Evolutionary conservation across 1,139 yeast genomes (phyloP).

Genomic region (Scheffersomyces quercinus): DNA sequence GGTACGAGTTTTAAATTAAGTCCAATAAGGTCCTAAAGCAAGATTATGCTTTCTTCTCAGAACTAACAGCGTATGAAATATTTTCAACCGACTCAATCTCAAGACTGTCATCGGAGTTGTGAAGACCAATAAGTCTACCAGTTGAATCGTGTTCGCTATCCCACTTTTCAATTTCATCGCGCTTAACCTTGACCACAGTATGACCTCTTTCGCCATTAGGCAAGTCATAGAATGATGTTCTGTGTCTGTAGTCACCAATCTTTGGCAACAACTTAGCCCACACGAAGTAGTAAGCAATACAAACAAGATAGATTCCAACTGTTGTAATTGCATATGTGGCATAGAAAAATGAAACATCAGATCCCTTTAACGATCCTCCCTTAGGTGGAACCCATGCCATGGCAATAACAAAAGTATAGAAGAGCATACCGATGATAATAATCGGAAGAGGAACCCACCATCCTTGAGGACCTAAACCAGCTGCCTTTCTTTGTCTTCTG

Average conservation of each 20-base stretch:
- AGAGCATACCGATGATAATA: conserved; percentile 28
- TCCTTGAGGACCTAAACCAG: conserved; percentile 34
- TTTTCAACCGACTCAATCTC: neutral
- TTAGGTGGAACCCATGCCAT: conserved; percentile 44
- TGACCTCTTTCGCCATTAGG: conserved; percentile 43
- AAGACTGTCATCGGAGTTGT: neutral
- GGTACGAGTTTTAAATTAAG: too few relatives aligned
- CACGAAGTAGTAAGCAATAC: conserved; percentile 31
- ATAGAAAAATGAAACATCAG: conserved; percentile 36
- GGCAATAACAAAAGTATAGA: conserved; percentile 35
- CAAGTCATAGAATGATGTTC: conserved; percentile 28
- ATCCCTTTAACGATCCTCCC: conserved; percentile 30
- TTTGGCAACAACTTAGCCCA: conserved; percentile 40
- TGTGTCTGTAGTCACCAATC: conserved; percentile 32
- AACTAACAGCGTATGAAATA: neutral
- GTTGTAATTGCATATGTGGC: conserved; percentile 29
- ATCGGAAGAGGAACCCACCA: conserved; percentile 33
- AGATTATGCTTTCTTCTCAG: neutral
- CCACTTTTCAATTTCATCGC: conserved; percentile 31
- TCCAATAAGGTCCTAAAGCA: too few relatives aligned
- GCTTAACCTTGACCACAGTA: conserved; percentile 35
- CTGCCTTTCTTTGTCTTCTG: conserved; percentile 32
- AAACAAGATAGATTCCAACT: conserved; percentile 29
- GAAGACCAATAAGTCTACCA: conserved; percentile 9
- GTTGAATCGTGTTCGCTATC: conserved; percentile 25